Evolutionary conservation across 495 filamentous ascomycete genomes (phyloP).

Genomic region (Hypoxylon fuscum): DNA sequence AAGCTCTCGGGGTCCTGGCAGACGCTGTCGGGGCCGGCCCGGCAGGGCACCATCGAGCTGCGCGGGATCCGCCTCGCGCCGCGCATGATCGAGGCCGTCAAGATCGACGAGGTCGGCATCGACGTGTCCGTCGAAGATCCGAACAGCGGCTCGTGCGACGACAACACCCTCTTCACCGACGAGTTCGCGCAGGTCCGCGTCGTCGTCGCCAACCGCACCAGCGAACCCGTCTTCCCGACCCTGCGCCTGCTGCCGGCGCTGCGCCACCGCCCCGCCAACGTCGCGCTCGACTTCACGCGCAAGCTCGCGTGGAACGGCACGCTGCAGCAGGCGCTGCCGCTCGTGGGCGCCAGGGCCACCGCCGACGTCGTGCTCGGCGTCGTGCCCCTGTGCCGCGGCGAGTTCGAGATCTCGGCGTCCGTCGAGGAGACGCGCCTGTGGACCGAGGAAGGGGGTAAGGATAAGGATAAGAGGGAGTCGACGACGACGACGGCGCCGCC

Average conservation of each 20-base stretch:
- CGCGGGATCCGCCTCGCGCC: slow-evolving; percentile 74
- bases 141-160: slow-evolving; percentile 24
- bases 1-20: slow-evolving; percentile 75
- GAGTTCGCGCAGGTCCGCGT: slow-evolving; percentile 75
- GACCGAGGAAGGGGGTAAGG: slow-evolving; percentile 38
- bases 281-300: slow-evolving; percentile 84
- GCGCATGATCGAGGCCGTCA: slow-evolving; percentile 84
- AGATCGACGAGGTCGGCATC: slow-evolving; percentile 81
- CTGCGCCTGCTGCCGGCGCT: slow-evolving; percentile 81
- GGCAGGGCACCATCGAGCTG: slow-evolving; percentile 77
- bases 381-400: slow-evolving; percentile 77
- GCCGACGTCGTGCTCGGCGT: slow-evolving; percentile 69
- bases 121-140: slow-evolving; percentile 62
- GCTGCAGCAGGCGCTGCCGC: slow-evolving; percentile 75
- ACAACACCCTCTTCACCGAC: slow-evolving; percentile 70
- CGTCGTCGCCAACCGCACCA: slow-evolving; percentile 75
- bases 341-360: slow-evolving; percentile 64
- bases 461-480: slow-evolving; percentile 5
- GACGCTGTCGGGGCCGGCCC: slow-evolving; percentile 61
- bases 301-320: slow-evolving; percentile 86
- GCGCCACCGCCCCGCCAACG: slow-evolving; percentile 73
- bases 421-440: slow-evolving; percentile 77
- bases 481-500: too few relatives aligned
- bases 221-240: slow-evolving; percentile 71
- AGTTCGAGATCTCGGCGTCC: slow-evolving; percentile 81